A percentile compares a stretch with the other conserved stretches of the same genome.
phyloP scores from a whole-genome alignment of 345 rosid genomes.

The Citrus sinensis region DNA sequence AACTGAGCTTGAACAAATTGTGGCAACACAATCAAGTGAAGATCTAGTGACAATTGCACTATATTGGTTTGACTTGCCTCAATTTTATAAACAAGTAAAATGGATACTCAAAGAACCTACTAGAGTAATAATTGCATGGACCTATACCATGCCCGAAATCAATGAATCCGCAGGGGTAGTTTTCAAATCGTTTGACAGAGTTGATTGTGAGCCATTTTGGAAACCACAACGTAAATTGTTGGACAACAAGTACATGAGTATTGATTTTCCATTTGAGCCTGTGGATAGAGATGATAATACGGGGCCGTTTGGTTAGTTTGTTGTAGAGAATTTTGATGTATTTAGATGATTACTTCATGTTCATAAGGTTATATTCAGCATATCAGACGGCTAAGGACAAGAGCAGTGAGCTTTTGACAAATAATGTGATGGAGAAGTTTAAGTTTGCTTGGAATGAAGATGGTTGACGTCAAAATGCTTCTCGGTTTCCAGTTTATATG shows the following conservation, averaged over 20 bases:
- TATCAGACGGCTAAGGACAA: conserved; percentile 66
- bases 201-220: conserved; percentile 48
- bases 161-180: conserved; percentile 43
- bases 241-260: conserved; percentile 44
- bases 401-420: conserved; percentile 56
- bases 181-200: conserved; percentile 41
- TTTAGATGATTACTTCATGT: conserved; percentile 49
- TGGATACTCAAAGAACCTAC: conserved; percentile 65
- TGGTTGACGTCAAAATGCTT: conserved; percentile 31
- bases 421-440: conserved; percentile 37
- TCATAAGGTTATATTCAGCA: conserved; percentile 62
- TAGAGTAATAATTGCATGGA: conserved; percentile 74
- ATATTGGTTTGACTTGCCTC: conserved; percentile 66
- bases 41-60: conserved; percentile 73
- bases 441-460: conserved; percentile 53
- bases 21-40: conserved; percentile 41
- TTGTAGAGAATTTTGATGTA: conserved; percentile 47
- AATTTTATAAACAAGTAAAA: conserved; percentile 55
- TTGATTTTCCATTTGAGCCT: conserved; percentile 73
- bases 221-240: conserved; percentile 51
- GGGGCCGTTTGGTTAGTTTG: conserved; percentile 49
- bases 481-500: conserved; percentile 55
- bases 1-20: conserved; percentile 33
- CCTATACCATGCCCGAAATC: conserved; percentile 68
- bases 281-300: conserved; percentile 41